Base-by-base conservation (phyloP, 1,284 basidiomycete genomes). In the Ustilago tritici region DNA sequence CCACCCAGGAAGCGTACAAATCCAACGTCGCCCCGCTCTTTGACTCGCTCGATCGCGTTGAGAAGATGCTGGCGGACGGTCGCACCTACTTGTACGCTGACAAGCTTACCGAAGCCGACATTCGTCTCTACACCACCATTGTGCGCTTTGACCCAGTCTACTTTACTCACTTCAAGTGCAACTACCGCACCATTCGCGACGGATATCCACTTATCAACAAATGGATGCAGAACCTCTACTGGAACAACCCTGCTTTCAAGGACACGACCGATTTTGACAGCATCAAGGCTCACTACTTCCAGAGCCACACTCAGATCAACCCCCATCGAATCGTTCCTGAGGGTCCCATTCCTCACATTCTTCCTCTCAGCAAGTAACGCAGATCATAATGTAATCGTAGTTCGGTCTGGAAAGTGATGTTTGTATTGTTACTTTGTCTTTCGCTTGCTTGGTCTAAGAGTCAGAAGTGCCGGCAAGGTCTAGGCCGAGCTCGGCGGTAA, bases 81-180 rank as follows among this genome's bases (percentile, higher is more conserved):
- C 92, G 93, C 83, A 90, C 93, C 55, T 98, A 92, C 87, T 89
- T 98, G 66, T 88, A 97, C 62, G 95, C 94, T 15, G 89, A 91
- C 76, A 89, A 83, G 59, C 89, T 99, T 56, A 97, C 95, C 1
- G 96, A 99, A 87, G 95, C 95, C 4, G 95, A 98, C 84, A 77
- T 84, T 32, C 90, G 95, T 47, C 91, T 98, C 52, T 98, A 90
- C 88, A 95, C 95, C 28, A 98, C 95, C 5, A 92, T 95, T 64
- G 91, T 96, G 73, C 82, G 93, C 86, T 70, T 75, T 59, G 94
- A 96, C 83, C 92, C 93, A 0, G 95, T 94, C 38, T 98, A 99
- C 87, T 90, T 92, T 61, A 55, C 91, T 0, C 93, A 95, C 87
- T 98, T 98, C 90, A 98, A 98, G 87, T 96, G 94, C 88, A 96